Evolutionary conservation across 176 grass and related monocot species (phyloP), one percentile per base, ranked within the genome.

Genomic region (Tuctoria greenei): DNA sequence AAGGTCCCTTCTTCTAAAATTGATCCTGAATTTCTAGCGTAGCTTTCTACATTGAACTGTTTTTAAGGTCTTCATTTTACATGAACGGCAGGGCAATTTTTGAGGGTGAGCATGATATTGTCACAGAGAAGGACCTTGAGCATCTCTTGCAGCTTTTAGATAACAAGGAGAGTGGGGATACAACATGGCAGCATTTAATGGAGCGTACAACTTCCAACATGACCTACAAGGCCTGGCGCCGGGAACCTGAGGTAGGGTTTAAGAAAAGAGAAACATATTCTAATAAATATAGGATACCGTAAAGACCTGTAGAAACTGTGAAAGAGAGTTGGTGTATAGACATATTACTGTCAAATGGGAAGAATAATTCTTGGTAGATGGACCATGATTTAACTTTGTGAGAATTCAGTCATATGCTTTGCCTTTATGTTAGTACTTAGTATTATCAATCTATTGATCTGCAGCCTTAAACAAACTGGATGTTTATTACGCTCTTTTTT

Each of bases 171-270:
- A 83, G 84, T 47, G 87, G 95, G 60, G 89, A 90, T 66, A 56
- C 79, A 66, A 39, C 79, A 66, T 99, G 91, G 95, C 91, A 95
- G 71, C 55, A 94, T 84, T 86, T 92, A 82, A 99, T 99, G 92
- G 85, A 95, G 59, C 92, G 80, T 43, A 92, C 85, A 72, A 95
- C 95, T 54, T 85, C 91, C 45, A 92, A 95, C 81, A 99, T 99
- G 95, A 81, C 80, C 16, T 99, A 99, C 72, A 93, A 95, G 70
- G 95, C 95, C 74, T 99, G 95, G 95, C 80, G 89, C 38, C 86
- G 81, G 51, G 95, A 99, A 21, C 89, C 95, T 46, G 95, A 95
- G 95, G 95, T 51, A 36, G 35, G 52, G 24, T 27, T 61, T 9
- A 36, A 66, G 55, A 64, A 76, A 75, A 66, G 10, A 35, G 23